These are phyloP conservation scores for Pseudevernia furfuracea DNA, from an alignment of 495 filamentous ascomycete species.

Conservation along the genomic window DNA sequence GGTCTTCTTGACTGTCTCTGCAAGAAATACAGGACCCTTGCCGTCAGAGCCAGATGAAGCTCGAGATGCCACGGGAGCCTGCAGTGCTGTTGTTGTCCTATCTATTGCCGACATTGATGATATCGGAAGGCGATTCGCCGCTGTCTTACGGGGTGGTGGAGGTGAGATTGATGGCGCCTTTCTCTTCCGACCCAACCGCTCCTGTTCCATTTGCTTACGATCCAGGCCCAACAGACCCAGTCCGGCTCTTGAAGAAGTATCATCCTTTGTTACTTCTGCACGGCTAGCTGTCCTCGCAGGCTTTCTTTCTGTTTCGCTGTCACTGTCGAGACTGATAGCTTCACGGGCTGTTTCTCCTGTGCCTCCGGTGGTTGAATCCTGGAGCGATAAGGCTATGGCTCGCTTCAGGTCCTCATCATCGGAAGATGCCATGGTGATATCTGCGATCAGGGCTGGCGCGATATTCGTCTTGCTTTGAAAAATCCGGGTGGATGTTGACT, in stretches of 20 bases:
- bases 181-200: slow-evolving; percentile 67
- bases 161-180: slow-evolving; percentile 41
- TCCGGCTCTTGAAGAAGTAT: slow-evolving; percentile 5
- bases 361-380: slow-evolving; percentile 17
- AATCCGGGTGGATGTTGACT: neutral
- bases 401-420: slow-evolving; percentile 40
- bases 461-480: neutral
- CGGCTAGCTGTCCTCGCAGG: neutral
- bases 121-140: neutral
- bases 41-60: neutral
- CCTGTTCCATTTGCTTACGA: slow-evolving; percentile 78
- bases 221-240: slow-evolving; percentile 48
- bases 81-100: neutral
- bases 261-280: neutral
- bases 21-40: slow-evolving; percentile 46
- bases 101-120: neutral
- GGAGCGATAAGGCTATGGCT: slow-evolving; percentile 49
- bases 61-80: neutral
- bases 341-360: slow-evolving; percentile 5
- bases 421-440: slow-evolving; percentile 1
- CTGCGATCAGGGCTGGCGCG: neutral
- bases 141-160: slow-evolving; percentile 25
- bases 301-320: slow-evolving; percentile 23
- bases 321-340: slow-evolving; percentile 28
- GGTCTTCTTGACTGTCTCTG: slow-evolving; percentile 76